phyloP scores from a whole-genome alignment of 2,329 filamentous ascomycete species.

The Fusarium stilboides region DNA sequence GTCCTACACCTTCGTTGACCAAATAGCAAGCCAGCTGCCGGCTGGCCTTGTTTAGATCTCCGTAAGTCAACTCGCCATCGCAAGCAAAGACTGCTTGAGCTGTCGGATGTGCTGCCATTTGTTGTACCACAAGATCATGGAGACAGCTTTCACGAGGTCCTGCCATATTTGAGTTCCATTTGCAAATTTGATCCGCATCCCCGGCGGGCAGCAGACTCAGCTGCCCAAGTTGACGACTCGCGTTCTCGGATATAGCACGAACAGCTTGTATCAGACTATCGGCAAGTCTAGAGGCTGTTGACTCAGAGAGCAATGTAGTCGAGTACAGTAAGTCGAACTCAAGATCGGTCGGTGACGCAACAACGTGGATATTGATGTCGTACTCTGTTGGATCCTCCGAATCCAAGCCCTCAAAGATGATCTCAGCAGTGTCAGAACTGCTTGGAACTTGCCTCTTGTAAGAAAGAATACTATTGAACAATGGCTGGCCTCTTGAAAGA shows the following conservation, averaged over 20 bases:
- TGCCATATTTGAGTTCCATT: slow-evolving; percentile 3
- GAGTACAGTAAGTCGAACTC: slow-evolving; percentile 8
- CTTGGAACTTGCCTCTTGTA: slow-evolving; percentile 1
- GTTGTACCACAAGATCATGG: background rate
- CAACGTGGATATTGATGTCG: slow-evolving; percentile 4
- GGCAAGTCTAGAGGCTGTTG: background rate
- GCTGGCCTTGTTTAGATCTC: too few relatives aligned
- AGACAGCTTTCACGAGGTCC: slow-evolving; percentile 1
- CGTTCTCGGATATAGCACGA: background rate
- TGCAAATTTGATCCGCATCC: background rate
- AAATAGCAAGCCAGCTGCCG: too few relatives aligned
- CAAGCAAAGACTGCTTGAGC: background rate
- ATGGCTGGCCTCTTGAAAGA: slow-evolving; percentile 1
- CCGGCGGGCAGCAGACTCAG: slow-evolving; percentile 2
- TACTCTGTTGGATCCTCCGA: slow-evolving; percentile 10
- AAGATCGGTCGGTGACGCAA: slow-evolving; percentile 4
- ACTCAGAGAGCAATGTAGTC: slow-evolving; percentile 1
- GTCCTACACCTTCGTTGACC: too few relatives aligned
- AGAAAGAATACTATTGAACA: slow-evolving; percentile 3
- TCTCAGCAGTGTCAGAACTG: background rate
- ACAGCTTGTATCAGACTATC: slow-evolving; percentile 4
- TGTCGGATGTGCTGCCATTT: background rate
- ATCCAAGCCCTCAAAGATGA: background rate
- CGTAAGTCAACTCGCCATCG: too few relatives aligned
- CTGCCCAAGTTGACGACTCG: background rate